These are phyloP conservation scores for Cordyceps cateniannulata DNA, from an alignment of 2,329 filamentous ascomycete species.

Conservation along the genomic window DNA sequence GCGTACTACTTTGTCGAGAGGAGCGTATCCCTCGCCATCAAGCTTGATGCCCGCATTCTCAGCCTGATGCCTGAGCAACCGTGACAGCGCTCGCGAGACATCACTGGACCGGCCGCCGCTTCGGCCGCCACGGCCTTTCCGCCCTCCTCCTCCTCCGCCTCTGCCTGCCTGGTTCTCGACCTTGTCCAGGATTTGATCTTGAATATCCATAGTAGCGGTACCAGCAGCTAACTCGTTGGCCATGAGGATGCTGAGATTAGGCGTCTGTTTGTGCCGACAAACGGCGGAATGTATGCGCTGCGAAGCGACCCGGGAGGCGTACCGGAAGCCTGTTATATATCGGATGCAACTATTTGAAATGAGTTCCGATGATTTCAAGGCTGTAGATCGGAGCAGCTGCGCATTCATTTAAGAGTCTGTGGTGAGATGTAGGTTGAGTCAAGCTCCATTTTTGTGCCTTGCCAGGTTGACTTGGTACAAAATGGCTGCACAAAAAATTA, in stretches of 20 bases:
- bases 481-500: no score
- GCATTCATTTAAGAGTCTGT: background rate
- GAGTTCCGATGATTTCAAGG: background rate
- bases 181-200: slow-evolving; percentile 2
- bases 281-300: background rate
- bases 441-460: background rate
- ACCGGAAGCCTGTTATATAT: background rate
- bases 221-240: slow-evolving; percentile 9
- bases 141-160: slow-evolving; percentile 9
- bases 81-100: slow-evolving; percentile 49
- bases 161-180: background rate
- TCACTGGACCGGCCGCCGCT: slow-evolving; percentile 27
- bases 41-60: slow-evolving; percentile 49
- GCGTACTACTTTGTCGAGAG: slow-evolving; percentile 53
- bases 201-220: background rate
- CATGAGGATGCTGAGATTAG: background rate
- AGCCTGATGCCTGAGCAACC: slow-evolving; percentile 50
- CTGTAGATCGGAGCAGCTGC: background rate
- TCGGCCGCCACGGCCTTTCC: slow-evolving; percentile 17
- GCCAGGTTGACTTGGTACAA: no score
- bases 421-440: background rate
- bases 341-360: background rate
- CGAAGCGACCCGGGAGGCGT: no score
- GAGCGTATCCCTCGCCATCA: slow-evolving; percentile 53
- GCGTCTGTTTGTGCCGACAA: background rate